A percentile compares a stretch with the other conserved stretches of the same genome.
Evolutionary conservation across 2,329 filamentous ascomycete genomes (phyloP).

Genomic region (Aspergillus sp.): DNA sequence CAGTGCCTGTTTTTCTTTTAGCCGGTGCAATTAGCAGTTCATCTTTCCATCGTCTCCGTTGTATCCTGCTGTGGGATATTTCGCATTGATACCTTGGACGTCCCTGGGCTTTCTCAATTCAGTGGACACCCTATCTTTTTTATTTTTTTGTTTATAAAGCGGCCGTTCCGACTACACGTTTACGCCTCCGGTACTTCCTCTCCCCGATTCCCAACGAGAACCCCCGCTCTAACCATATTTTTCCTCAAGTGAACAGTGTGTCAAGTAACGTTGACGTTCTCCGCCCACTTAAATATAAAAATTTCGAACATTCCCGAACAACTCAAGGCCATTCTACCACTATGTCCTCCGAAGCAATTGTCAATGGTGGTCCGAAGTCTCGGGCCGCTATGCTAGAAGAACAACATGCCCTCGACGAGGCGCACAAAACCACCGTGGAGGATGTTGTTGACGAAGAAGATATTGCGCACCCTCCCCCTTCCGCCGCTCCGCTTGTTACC

Average conservation of each 20-base stretch:
- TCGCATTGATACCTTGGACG: not conserved
- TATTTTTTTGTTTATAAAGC: not conserved
- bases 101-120: not conserved
- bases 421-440: constrained; percentile 70
- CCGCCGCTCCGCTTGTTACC: constrained; percentile 37
- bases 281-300: not conserved
- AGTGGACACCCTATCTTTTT: not conserved
- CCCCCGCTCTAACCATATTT: not conserved
- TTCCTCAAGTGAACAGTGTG: not conserved
- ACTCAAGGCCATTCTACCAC: constrained; percentile 6
- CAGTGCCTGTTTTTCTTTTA: constrained; percentile 19
- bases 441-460: constrained; percentile 80
- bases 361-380: constrained; percentile 42
- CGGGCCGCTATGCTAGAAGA: constrained; percentile 55
- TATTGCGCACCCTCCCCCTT: constrained; percentile 56
- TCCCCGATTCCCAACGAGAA: not conserved
- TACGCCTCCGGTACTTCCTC: constrained; percentile 2
- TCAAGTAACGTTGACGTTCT: not conserved
- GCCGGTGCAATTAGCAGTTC: constrained; percentile 19
- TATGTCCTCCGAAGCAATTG: constrained; percentile 37
- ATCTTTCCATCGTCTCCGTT: constrained; percentile 2
- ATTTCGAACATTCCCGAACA: not conserved
- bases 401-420: constrained; percentile 53
- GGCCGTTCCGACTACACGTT: not conserved
- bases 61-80: not conserved